Evolutionary conservation across 371 early-diverging fungal species (phyloP).

Genomic region (Umbelopsis sp.): DNA sequence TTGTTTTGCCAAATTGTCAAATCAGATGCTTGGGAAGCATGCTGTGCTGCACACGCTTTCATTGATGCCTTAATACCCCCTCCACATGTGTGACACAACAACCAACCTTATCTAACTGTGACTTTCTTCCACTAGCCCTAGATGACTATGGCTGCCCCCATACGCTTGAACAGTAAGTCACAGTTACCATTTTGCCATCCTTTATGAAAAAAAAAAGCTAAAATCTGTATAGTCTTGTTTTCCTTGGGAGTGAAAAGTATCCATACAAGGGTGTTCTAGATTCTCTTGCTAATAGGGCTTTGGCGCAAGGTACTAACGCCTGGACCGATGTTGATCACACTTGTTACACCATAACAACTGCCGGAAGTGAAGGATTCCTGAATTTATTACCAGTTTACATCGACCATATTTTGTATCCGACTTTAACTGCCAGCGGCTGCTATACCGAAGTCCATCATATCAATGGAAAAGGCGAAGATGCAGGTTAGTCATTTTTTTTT

Average conservation of each 20-base stretch:
- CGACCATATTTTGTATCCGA: slow-evolving; percentile 73
- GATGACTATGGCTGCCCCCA: slow-evolving; percentile 76
- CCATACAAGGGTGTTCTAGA: slow-evolving; percentile 77
- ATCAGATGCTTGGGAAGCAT: slow-evolving; percentile 1
- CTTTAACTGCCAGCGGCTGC: slow-evolving; percentile 66
- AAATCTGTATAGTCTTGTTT: slow-evolving; percentile 51
- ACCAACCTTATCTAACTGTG: slow-evolving; percentile 18
- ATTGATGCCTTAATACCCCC: slow-evolving; percentile 2
- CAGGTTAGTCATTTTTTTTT: slow-evolving; percentile 35
- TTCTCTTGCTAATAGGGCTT: slow-evolving; percentile 68
- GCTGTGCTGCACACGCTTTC: slow-evolving; percentile 9
- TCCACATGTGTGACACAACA: slow-evolving; percentile 18
- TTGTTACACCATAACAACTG: slow-evolving; percentile 69
- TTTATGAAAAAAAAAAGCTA: not conserved
- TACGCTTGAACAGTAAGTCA: slow-evolving; percentile 69
- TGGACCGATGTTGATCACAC: slow-evolving; percentile 69
- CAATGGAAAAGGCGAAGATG: slow-evolving; percentile 59
- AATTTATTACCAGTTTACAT: slow-evolving; percentile 62
- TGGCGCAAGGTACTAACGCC: slow-evolving; percentile 74
- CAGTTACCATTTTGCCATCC: not conserved
- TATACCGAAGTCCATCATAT: slow-evolving; percentile 69
- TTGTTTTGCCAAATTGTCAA: slow-evolving; percentile 18
- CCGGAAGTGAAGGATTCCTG: slow-evolving; percentile 70
- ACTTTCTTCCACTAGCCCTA: slow-evolving; percentile 42
- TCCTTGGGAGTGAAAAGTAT: slow-evolving; percentile 69